A percentile compares a stretch with the other conserved stretches of the same genome.
Evolutionary conservation across 352 stramenopile species (phyloP).

Genomic region (Phytophthora europaea): DNA sequence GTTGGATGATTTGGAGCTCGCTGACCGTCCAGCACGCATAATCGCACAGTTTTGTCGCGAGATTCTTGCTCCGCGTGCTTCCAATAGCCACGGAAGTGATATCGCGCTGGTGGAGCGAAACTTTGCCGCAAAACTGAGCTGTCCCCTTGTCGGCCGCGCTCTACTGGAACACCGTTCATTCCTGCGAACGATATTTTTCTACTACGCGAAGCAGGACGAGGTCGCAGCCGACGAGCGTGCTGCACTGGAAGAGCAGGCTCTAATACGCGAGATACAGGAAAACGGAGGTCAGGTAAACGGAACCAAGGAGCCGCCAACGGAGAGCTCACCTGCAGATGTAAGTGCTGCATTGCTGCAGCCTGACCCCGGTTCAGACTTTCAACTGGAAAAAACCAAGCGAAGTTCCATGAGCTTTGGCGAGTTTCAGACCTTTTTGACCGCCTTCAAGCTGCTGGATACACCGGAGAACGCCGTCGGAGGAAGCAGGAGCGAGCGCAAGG

Average conservation of each 20-base stretch:
- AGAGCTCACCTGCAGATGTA: background rate
- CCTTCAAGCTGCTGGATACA: slow-evolving; percentile 40
- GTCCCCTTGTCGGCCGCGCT: slow-evolving; percentile 49
- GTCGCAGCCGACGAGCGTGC: slow-evolving; percentile 32
- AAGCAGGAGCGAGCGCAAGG: slow-evolving; percentile 2
- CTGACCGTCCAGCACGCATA: slow-evolving; percentile 40
- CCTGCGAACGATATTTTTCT: slow-evolving; percentile 62
- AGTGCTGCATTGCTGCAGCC: slow-evolving; percentile 14
- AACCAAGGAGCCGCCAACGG: slow-evolving; percentile 5
- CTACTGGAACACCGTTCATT: slow-evolving; percentile 71
- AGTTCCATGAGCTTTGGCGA: slow-evolving; percentile 66
- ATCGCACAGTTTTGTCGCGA: slow-evolving; percentile 53
- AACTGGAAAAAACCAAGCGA: slow-evolving; percentile 63
- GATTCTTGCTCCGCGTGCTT: slow-evolving; percentile 41
- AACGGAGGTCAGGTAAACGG: slow-evolving; percentile 4
- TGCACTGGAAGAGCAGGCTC: slow-evolving; percentile 24
- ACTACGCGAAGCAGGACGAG: slow-evolving; percentile 59
- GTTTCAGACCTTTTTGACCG: slow-evolving; percentile 50
- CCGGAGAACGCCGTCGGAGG: background rate
- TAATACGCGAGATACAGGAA: slow-evolving; percentile 25
- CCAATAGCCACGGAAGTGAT: slow-evolving; percentile 15
- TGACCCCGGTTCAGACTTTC: slow-evolving; percentile 33
- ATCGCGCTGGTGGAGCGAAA: slow-evolving; percentile 38
- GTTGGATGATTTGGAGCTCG: slow-evolving; percentile 8
- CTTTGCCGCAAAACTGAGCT: slow-evolving; percentile 55